These are phyloP conservation scores for Craterostigma plantagineum DNA, from an alignment of 257 asterid genomes.

Conservation along the genomic window DNA sequence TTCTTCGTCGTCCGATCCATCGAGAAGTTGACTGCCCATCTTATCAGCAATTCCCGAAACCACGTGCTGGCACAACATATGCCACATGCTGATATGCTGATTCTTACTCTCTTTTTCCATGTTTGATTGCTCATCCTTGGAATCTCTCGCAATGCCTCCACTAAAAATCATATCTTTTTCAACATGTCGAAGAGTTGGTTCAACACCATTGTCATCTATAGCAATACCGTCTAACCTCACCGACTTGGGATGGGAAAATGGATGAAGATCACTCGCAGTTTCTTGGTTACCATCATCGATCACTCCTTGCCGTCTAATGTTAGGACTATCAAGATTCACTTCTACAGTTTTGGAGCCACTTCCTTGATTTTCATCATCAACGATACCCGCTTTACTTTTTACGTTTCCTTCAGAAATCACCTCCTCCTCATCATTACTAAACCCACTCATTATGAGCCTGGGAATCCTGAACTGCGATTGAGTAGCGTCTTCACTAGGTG, in stretches of 20 bases:
- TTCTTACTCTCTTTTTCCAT: slow-evolving; percentile 7
- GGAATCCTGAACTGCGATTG: slow-evolving; percentile 20
- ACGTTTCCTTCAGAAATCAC: too few relatives aligned
- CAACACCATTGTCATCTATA: background rate
- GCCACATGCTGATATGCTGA: slow-evolving; percentile 59
- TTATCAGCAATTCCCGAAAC: slow-evolving; percentile 52
- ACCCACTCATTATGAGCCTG: too few relatives aligned
- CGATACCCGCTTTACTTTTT: too few relatives aligned
- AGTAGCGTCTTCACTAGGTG: slow-evolving; percentile 28
- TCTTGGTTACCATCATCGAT: too few relatives aligned
- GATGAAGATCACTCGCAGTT: slow-evolving; percentile 3
- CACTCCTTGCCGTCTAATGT: too few relatives aligned
- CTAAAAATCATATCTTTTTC: too few relatives aligned
- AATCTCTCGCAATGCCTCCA: slow-evolving; percentile 2
- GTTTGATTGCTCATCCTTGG: slow-evolving; percentile 4
- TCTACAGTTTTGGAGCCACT: background rate
- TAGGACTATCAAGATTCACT: too few relatives aligned
- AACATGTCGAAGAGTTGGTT: background rate
- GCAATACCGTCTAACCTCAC: slow-evolving; percentile 2
- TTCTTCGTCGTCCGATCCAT: slow-evolving; percentile 47
- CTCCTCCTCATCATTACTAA: too few relatives aligned
- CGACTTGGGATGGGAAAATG: slow-evolving; percentile 3
- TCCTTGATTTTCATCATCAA: slow-evolving; percentile 5
- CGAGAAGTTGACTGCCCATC: slow-evolving; percentile 52
- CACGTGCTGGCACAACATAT: slow-evolving; percentile 79